Base-by-base conservation (phyloP, 1,139 yeast genomes). In the Pichia kudriavzevii region DNA sequence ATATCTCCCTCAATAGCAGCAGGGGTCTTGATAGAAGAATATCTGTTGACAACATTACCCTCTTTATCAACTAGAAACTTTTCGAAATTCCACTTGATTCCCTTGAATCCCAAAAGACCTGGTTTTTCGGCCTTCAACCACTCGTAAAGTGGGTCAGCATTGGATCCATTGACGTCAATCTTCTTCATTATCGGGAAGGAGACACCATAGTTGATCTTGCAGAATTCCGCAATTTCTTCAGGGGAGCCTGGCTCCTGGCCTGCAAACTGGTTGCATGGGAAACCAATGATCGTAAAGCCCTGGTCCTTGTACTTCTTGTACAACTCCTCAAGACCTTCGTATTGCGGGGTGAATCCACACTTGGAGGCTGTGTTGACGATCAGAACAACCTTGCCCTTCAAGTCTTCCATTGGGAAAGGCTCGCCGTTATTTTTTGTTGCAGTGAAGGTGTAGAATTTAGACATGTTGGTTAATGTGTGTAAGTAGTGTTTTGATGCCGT, bases 71-170 rank as follows among this genome's bases (percentile, higher is more conserved):
- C 58, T 35, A 91, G 52, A 63, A 91, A 91, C 66, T 91, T 91
- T 59, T 88, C 97, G 56, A 88, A 91, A 64, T 91, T 91, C 98
- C 97, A 91, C 58, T 83, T 77, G 49, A 88, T 72, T 21, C 94
- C 91, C 42, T 67, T 69, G 58, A 85, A 77, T 12, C 95, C 95
- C 31, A 87, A 59, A 11, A 72, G 48, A 15, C 93, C 94, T 8
- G 75, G 42, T 59, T 74, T 75, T 50, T 75, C 55, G 18, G 57
- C 37, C 67, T 91, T 91, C 58, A 91, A 71, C 65, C 56, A 88
- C 49, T 72, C 65, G 64, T 75, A 91, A 26, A 91, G 88, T 17
- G 93, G 85, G 54, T 82, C 91, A 23, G 84, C 77, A 27, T 75
- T 61, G 48, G 68, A 62, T 34, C 98, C 98, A 57, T 91, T 91